Evolutionary conservation across 768 basidiomycete species (phyloP).

Genomic region (Pseudohyphozyma bogoriensis): DNA sequence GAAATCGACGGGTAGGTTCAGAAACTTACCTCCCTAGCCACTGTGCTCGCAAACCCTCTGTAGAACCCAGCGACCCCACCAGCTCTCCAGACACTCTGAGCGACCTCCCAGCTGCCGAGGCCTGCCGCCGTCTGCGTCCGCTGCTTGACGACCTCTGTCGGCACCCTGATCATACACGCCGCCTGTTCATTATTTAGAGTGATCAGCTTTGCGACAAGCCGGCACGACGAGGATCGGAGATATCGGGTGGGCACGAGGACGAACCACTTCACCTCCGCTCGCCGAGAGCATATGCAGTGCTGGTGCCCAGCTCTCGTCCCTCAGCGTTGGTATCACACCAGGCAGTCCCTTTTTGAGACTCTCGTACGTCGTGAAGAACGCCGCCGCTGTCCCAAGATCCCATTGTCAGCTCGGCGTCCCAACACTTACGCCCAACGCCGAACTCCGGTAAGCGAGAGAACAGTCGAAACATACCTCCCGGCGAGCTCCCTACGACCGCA

Average conservation of each 20-base stretch:
- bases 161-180: conserved; percentile 85
- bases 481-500: conserved; percentile 87
- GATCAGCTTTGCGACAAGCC: neutral
- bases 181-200: conserved; percentile 30
- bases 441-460: neutral
- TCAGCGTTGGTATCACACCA: conserved; percentile 47
- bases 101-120: conserved; percentile 33
- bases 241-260: no score
- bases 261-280: conserved; percentile 49
- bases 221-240: neutral
- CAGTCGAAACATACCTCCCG: conserved; percentile 71
- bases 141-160: conserved; percentile 93
- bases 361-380: conserved; percentile 92
- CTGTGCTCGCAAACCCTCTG: conserved; percentile 71
- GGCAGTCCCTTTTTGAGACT: conserved; percentile 68
- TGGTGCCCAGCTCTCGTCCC: conserved; percentile 41
- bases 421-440: neutral
- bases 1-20: conserved; percentile 11
- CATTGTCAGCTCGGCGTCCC: neutral
- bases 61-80: conserved; percentile 75
- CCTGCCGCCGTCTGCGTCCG: conserved; percentile 64
- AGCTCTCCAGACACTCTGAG: conserved; percentile 40
- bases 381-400: conserved; percentile 55
- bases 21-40: conserved; percentile 53
- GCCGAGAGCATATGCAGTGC: conserved; percentile 53